Evolutionary conservation across 1,139 yeast species (phyloP).

Genomic region (Kodamaea suecica): DNA sequence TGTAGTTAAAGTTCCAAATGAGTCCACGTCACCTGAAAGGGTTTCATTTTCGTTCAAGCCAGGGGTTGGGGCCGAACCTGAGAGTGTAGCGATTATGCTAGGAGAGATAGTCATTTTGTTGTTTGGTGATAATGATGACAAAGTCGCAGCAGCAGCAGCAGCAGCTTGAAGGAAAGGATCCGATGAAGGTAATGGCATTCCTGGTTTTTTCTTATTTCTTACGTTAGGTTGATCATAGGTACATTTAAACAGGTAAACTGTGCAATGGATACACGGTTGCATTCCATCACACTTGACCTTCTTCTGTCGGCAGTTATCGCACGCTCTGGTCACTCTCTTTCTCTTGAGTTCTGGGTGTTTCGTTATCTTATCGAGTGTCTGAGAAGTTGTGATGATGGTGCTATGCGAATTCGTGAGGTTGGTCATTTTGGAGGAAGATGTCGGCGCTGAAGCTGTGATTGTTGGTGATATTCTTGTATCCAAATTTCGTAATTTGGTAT

Average conservation of each 20-base stretch:
- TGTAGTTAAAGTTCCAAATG: no score
- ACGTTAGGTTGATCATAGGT: slow-evolving; percentile 72
- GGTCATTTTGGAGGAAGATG: background rate
- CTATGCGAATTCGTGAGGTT: background rate
- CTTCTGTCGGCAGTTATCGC: slow-evolving; percentile 74
- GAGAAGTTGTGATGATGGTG: background rate
- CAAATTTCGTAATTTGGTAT: no score
- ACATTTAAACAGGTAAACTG: slow-evolving; percentile 78
- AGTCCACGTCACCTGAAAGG: no score
- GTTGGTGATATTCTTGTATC: no score
- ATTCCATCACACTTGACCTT: slow-evolving; percentile 88
- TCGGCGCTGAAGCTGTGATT: background rate
- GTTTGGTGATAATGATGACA: slow-evolving; percentile 7
- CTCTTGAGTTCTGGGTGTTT: slow-evolving; percentile 45
- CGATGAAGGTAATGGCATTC: slow-evolving; percentile 28
- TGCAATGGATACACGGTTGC: slow-evolving; percentile 84
- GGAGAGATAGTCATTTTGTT: slow-evolving; percentile 7
- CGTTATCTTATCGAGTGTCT: background rate
- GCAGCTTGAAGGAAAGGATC: slow-evolving; percentile 16
- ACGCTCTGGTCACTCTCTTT: slow-evolving; percentile 78
- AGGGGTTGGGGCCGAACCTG: slow-evolving; percentile 1
- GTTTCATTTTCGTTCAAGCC: background rate
- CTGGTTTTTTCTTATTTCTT: slow-evolving; percentile 44
- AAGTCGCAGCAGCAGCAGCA: slow-evolving; percentile 17
- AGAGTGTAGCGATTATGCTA: slow-evolving; percentile 7